Conservation (phyloP, 148 eudicot species). For the Fagopyrum tataricum region DNA sequence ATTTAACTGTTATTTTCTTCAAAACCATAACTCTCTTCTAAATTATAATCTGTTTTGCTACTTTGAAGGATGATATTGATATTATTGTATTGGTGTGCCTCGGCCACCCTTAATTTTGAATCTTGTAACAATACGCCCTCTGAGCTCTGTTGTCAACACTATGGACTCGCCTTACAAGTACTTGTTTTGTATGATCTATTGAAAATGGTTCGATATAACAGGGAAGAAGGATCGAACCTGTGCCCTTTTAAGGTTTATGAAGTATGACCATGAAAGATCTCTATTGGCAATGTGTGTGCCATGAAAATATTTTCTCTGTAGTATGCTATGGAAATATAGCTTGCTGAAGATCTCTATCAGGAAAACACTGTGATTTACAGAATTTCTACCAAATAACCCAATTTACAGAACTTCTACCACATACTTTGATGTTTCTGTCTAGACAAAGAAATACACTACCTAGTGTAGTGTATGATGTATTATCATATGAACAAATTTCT, state of each 20-base stretch:
- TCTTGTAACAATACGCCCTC: neutral
- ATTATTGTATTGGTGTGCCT: slow-evolving; percentile 6
- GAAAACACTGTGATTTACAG: neutral
- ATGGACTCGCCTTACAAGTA: neutral
- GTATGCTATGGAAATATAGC: neutral
- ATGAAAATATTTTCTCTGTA: too few relatives aligned
- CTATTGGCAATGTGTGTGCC: neutral
- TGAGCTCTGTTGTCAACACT: neutral
- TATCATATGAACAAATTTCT: neutral
- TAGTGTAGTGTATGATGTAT: neutral
- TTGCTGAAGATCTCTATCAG: neutral
- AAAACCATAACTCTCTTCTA: neutral
- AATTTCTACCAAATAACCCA: neutral
- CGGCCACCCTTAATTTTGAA: slow-evolving; percentile 3
- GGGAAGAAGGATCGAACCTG: neutral
- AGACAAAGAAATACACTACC: neutral
- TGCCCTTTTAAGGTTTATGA: neutral
- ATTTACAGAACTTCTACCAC: neutral
- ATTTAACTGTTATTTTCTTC: neutral
- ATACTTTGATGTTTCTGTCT: neutral
- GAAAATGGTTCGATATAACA: neutral
- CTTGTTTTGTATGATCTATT: neutral
- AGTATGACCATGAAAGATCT: neutral
- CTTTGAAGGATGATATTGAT: neutral
- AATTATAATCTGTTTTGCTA: neutral